These are phyloP conservation scores for Aphanomyces invadans DNA, from an alignment of 352 stramenopile genomes.

Conservation along the genomic window DNA sequence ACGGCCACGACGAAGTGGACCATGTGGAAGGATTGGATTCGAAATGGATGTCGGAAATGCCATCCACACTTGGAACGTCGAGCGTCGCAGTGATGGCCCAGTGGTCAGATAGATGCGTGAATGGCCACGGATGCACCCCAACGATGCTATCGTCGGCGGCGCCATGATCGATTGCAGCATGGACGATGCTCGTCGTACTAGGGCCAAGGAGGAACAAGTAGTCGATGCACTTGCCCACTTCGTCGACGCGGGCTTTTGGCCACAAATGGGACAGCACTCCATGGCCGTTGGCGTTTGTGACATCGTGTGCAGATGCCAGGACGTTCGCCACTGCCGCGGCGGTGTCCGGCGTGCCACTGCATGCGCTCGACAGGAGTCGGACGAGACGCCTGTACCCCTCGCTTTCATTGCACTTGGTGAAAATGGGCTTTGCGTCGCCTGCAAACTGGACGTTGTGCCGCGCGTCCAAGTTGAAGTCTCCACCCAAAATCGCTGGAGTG, in stretches of 20 bases:
- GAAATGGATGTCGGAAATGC: too few species aligned
- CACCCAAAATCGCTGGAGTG: conserved; percentile 56
- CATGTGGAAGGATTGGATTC: too few species aligned
- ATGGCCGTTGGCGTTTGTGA: conserved; percentile 77
- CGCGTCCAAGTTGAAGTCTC: conserved; percentile 76
- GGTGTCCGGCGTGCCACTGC: conserved; percentile 28
- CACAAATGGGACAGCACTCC: conserved; percentile 44
- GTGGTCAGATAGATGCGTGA: conserved; percentile 77
- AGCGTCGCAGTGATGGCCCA: conserved; percentile 57
- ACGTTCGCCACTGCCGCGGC: background rate
- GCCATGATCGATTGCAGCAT: conserved; percentile 54
- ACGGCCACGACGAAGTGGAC: too few species aligned
- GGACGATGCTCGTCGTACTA: too few species aligned
- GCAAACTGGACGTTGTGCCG: conserved; percentile 60
- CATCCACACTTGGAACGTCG: too few species aligned
- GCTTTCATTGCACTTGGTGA: conserved; percentile 48
- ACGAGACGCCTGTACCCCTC: conserved; percentile 53
- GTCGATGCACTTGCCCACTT: conserved; percentile 80
- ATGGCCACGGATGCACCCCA: conserved; percentile 32
- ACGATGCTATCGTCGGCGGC: conserved; percentile 28
- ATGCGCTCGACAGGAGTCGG: conserved; percentile 31
- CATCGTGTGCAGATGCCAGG: conserved; percentile 33
- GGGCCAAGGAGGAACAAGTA: conserved; percentile 67
- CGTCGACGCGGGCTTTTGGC: conserved; percentile 39
- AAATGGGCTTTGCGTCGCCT: conserved; percentile 25